Base-by-base conservation (phyloP, 2,329 filamentous ascomycete species). In the Scedosporium apiospermum region DNA sequence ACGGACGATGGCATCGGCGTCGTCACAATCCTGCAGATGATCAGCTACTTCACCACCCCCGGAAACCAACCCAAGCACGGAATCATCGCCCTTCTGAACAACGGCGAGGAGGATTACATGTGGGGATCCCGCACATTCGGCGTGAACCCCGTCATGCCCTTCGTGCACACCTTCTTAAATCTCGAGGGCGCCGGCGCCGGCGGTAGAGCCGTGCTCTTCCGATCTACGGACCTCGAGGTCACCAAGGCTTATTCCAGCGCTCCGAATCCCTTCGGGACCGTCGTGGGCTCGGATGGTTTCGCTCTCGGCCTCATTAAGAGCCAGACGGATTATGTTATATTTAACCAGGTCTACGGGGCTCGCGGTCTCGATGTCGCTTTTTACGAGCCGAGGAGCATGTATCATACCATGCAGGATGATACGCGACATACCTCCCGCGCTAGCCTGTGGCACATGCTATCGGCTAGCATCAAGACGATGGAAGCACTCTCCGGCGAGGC, bases 1-100 rank as follows among this genome's bases (percentile, higher is more conserved):
- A 98, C 95, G 2, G 95, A 99, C 70, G 91, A 97, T 73, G 95
- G 93, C 6, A 87, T 96, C 65, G 92, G 92, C 30, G 91, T 96
- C 23, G 86, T 96, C n/a, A 89, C 89, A 0, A 79, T 93, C 51
- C 80, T 98, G 58, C 92, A 97, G 72, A 78, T 98, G 58, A 82
- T 98, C 65, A 90, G 88, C 65, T 91, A 96, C 74, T 97, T 96
- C 71, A 92, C 91, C 1, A 82, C 82, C 2, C 76, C 83, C 0
- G 86, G 82, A 30, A 85, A 90, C 66, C 86, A 86, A 70, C 93
- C 93, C 1, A 88, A 86, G 69, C 85, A 88, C 67, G 93, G 93
- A 1, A 82, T 99, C 53, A 84, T 98, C 14, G 82, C 91, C 9
- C 81, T 98, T 30, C 82, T 98, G 71, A 99, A 99, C 79, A 97